These are phyloP conservation scores for Penicillium sp. DNA, from an alignment of 2,329 filamentous ascomycete species.

Conservation along the genomic window DNA sequence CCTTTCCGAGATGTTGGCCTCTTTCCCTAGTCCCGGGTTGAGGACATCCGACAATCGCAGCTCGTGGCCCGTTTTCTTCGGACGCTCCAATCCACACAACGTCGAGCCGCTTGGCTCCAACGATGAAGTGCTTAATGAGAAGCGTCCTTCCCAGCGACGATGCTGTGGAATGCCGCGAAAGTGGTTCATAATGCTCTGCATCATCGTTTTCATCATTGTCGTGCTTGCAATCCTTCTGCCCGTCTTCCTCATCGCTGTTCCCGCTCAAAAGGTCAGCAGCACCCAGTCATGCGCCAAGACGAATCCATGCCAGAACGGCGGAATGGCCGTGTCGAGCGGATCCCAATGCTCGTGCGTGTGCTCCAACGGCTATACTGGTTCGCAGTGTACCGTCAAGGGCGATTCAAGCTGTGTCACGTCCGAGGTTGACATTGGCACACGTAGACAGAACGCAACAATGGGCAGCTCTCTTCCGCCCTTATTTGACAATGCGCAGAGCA, in stretches of 20 bases:
- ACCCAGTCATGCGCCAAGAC: slow-evolving; percentile 52
- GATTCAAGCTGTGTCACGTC: slow-evolving; percentile 55
- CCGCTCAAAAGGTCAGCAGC: slow-evolving; percentile 44
- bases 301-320: slow-evolving; percentile 71
- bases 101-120: slow-evolving; percentile 22
- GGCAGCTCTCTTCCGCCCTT: slow-evolving; percentile 73
- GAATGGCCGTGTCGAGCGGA: slow-evolving; percentile 64
- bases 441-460: slow-evolving; percentile 64
- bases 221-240: slow-evolving; percentile 80
- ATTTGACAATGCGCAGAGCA: slow-evolving; percentile 57
- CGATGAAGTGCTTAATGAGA: slow-evolving; percentile 21
- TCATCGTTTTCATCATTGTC: slow-evolving; percentile 66
- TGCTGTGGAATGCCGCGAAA: slow-evolving; percentile 83
- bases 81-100: slow-evolving; percentile 33
- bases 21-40: slow-evolving; percentile 57
- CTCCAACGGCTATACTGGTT: slow-evolving; percentile 75
- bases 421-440: slow-evolving; percentile 36
- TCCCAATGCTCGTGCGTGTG: slow-evolving; percentile 80
- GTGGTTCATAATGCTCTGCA: slow-evolving; percentile 62
- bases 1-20: slow-evolving; percentile 60
- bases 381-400: slow-evolving; percentile 49
- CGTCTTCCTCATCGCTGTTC: slow-evolving; percentile 57
- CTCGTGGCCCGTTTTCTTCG: slow-evolving; percentile 39
- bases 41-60: slow-evolving; percentile 43
- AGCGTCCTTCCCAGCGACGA: slow-evolving; percentile 46